Percentiles rank a stretch among this genome's conserved stretches.
phyloP scores from a whole-genome alignment of 768 basidiomycete genomes.

The Coprinellus micaceus region DNA sequence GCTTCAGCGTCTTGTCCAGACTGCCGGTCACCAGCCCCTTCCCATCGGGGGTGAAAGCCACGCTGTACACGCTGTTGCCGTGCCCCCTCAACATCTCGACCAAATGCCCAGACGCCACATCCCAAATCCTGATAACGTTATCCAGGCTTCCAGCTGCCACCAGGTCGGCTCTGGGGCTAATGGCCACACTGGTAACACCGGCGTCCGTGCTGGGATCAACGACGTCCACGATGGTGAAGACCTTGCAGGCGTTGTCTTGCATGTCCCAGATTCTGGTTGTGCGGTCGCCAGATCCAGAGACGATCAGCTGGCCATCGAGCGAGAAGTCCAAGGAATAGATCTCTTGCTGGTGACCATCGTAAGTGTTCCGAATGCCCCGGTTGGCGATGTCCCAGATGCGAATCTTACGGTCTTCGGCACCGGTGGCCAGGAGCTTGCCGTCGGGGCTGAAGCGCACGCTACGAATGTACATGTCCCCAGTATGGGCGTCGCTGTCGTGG shows the following conservation, averaged over 20 bases:
- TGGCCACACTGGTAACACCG: slow-evolving; percentile 77
- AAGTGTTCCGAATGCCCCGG: slow-evolving; percentile 72
- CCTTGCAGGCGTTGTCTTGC: slow-evolving; percentile 33
- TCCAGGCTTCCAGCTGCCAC: slow-evolving; percentile 73
- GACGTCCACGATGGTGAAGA: slow-evolving; percentile 49
- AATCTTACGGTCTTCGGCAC: slow-evolving; percentile 92
- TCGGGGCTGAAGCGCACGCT: slow-evolving; percentile 90
- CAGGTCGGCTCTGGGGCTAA: slow-evolving; percentile 67
- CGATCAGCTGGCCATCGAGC: slow-evolving; percentile 77
- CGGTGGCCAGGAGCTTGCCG: slow-evolving; percentile 89
- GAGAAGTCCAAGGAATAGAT: slow-evolving; percentile 95
- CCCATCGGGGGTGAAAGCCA: slow-evolving; percentile 92
- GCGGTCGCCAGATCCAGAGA: slow-evolving; percentile 81
- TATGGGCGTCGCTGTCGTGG: slow-evolving; percentile 25
- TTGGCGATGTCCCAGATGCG: slow-evolving; percentile 93
- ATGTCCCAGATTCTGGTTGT: slow-evolving; percentile 50
- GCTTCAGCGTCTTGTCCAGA: slow-evolving; percentile 83
- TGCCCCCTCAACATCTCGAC: slow-evolving; percentile 77
- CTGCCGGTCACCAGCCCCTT: slow-evolving; percentile 88
- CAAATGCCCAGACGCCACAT: slow-evolving; percentile 61
- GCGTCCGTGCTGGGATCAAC: slow-evolving; percentile 47
- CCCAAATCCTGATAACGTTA: slow-evolving; percentile 79
- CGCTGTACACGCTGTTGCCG: slow-evolving; percentile 80
- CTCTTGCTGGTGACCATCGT: slow-evolving; percentile 89
- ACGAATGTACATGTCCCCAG: slow-evolving; percentile 40